These are phyloP conservation scores for Suaeda aralocaspica DNA, from an alignment of 148 eudicot species.

Conservation along the genomic window DNA sequence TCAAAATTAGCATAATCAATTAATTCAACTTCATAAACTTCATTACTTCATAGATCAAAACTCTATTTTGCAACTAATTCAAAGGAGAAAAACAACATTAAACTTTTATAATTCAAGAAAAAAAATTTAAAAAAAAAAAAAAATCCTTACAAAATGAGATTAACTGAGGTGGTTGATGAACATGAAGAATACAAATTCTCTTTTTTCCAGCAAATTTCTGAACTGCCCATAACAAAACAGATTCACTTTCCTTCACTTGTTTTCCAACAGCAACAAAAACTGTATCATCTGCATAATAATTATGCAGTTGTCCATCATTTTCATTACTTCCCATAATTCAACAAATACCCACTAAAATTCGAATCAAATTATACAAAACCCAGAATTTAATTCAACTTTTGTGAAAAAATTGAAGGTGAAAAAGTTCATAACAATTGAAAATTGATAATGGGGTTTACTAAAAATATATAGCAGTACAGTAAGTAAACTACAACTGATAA, in stretches of 20 bases:
- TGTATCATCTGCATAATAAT: slow-evolving; percentile 46
- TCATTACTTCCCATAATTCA: slow-evolving; percentile 41
- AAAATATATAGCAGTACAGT: no score
- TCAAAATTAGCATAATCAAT: not conserved
- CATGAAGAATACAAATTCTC: slow-evolving; percentile 56
- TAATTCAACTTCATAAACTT: not conserved
- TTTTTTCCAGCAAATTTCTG: slow-evolving; percentile 46
- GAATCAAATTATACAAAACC: slow-evolving; percentile 14
- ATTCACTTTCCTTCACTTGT: slow-evolving; percentile 56
- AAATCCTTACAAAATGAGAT: slow-evolving; percentile 43
- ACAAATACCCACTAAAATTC: slow-evolving; percentile 12
- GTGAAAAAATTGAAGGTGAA: not conserved
- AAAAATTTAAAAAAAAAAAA: not conserved
- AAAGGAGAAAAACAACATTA: slow-evolving; percentile 12
- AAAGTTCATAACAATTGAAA: slow-evolving; percentile 6
- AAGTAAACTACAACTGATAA: no score
- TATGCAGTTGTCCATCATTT: slow-evolving; percentile 29
- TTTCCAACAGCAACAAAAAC: slow-evolving; percentile 83
- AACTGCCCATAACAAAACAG: slow-evolving; percentile 57
- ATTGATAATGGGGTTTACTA: no score
- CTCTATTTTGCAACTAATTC: not conserved
- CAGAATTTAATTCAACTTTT: slow-evolving; percentile 12
- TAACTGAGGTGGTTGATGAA: slow-evolving; percentile 59
- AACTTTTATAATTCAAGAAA: no score
- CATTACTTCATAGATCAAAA: slow-evolving; percentile 20